These are phyloP conservation scores for Coelastrella sp. DNA, from an alignment of 139 green algal species.

Conservation along the genomic window DNA sequence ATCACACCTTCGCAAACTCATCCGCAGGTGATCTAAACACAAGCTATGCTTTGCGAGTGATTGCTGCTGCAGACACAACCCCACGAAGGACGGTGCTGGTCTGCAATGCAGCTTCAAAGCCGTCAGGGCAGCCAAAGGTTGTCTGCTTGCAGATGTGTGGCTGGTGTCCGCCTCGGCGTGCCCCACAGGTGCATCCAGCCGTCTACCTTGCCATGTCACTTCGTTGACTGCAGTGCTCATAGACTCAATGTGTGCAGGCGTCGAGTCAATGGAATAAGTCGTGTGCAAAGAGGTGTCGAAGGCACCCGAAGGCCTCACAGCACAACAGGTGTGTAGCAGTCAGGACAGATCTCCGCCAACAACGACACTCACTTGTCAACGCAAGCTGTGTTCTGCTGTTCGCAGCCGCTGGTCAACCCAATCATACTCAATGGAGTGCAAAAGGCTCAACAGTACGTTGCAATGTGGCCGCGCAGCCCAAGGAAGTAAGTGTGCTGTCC, in stretches of 20 bases:
- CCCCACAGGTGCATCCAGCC: slow-evolving; percentile 1
- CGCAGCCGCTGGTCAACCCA: not conserved
- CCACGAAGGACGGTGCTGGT: not conserved
- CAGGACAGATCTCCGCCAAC: no score
- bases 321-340: not conserved
- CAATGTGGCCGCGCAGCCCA: slow-evolving; percentile 37
- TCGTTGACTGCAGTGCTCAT: not conserved
- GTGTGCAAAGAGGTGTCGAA: not conserved
- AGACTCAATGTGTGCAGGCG: not conserved
- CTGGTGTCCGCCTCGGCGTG: not conserved
- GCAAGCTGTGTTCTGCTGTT: no score
- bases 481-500: slow-evolving; percentile 15
- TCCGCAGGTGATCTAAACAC: not conserved
- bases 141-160: not conserved
- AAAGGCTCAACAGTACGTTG: not conserved
- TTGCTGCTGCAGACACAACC: not conserved
- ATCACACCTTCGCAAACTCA: not conserved
- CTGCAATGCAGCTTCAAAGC: slow-evolving; percentile 16
- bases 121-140: slow-evolving; percentile 2
- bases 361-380: no score
- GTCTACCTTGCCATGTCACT: not conserved
- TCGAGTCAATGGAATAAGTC: not conserved
- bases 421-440: no score
- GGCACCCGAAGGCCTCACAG: not conserved
- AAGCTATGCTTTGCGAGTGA: not conserved